Evolutionary conservation across 805 yeast genomes (phyloP), one percentile per base, ranked within the genome.

Genomic region (Sugiyamaella marilandica): DNA sequence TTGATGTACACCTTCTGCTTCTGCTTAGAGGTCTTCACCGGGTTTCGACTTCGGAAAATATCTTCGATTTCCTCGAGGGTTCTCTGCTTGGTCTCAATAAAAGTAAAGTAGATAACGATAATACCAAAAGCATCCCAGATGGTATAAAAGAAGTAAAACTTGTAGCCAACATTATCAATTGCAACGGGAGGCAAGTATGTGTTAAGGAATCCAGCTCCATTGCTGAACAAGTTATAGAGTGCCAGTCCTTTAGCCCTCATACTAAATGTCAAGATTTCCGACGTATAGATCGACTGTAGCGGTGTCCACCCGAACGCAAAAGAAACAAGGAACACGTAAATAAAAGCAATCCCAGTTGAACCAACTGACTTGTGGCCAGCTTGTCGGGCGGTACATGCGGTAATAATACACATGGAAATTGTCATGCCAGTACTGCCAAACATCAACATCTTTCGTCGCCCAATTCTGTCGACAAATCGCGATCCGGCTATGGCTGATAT

Each of bases 1-100:
- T 33, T 44, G 34, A 50, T 36, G 13, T 13, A 39, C 1, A 56
- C 29, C 52, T 65, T 43, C 26, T 41, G 51, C 19, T 35, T 34
- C 43, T 31, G 41, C 37, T 31, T 24, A 7, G 51, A 46, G 10
- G 47, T 34, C 31, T 45, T 45, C 31, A 53, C 53, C 10, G 56
- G 56, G 36, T 45, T 24, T 7, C 41, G 41, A 14, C 37, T 47
- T 21, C 74, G 77, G 57, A 55, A 75, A 73, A 82, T 74, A 63
- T 77, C 81, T 66, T 85, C 88, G 57, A 85, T 86, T 72, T 85
- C 89, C 71, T 86, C 94, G 68, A 86, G 77, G 37, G 86, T 76
- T 64, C 85, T 76, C 55, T 92, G 92, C 70, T 78, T 80, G 53
- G 95, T 86, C 72, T 84, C 89, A 61, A 81, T 79, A 56, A 86